phyloP scores from a whole-genome alignment of 2,329 filamentous ascomycete species.

The Aureobasidium zeae region DNA sequence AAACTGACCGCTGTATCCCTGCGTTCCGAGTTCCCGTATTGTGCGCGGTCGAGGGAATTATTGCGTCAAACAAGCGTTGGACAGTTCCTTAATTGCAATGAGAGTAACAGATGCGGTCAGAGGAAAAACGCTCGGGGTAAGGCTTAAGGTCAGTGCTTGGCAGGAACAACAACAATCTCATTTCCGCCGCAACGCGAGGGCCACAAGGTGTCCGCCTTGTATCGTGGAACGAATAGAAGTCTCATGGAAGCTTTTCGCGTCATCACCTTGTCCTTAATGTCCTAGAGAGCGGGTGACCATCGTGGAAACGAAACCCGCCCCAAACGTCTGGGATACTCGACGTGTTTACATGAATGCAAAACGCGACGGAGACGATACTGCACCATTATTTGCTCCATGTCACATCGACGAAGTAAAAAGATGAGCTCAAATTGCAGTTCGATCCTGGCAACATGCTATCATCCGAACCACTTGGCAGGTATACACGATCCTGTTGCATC shows the following conservation, averaged over 20 bases:
- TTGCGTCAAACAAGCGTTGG: slow-evolving; percentile 9
- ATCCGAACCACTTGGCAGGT: too few relatives aligned
- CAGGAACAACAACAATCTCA: slow-evolving; percentile 14
- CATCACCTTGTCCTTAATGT: slow-evolving; percentile 12
- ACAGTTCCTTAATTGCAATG: slow-evolving; percentile 12
- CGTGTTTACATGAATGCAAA: slow-evolving; percentile 5
- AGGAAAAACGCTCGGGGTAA: slow-evolving; percentile 11
- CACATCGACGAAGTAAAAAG: too few relatives aligned
- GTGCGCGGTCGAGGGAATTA: slow-evolving; percentile 10
- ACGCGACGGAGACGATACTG: background rate
- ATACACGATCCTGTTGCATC: too few relatives aligned
- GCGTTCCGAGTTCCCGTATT: slow-evolving; percentile 4
- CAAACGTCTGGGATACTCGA: slow-evolving; percentile 13
- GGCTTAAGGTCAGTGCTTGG: slow-evolving; percentile 5
- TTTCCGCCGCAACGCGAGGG: slow-evolving; percentile 4
- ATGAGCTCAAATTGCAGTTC: too few relatives aligned
- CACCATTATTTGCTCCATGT: slow-evolving; percentile 4
- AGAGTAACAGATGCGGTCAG: background rate
- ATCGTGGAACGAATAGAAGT: slow-evolving; percentile 13
- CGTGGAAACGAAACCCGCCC: slow-evolving; percentile 9
- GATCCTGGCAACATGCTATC: too few relatives aligned
- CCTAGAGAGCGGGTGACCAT: slow-evolving; percentile 1
- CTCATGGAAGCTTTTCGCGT: slow-evolving; percentile 5
- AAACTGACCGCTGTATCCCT: slow-evolving; percentile 4
- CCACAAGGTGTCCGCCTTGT: background rate